A percentile compares a stretch with the other conserved stretches of the same genome.
Evolutionary conservation across 768 basidiomycete species (phyloP).

Genomic region (Polyporus arcularius): DNA sequence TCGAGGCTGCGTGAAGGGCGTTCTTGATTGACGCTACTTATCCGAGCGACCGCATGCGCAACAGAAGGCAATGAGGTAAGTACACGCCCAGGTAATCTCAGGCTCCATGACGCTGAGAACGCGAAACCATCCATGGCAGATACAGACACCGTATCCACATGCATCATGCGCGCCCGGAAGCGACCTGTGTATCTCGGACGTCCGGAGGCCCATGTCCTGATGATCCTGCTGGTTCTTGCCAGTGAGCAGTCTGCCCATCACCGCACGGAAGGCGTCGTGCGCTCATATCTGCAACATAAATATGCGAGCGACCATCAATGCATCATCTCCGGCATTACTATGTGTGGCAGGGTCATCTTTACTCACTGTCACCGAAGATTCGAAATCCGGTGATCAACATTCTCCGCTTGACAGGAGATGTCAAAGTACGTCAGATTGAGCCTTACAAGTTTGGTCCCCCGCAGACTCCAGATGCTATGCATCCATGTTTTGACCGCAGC

Average conservation of each 20-base stretch:
- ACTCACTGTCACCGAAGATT: neutral
- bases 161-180: neutral
- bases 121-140: neutral
- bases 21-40: neutral
- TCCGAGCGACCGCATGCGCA: neutral
- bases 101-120: neutral
- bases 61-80: neutral
- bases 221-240: no score
- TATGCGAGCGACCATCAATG: no score
- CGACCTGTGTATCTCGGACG: neutral
- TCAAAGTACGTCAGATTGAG: neutral
- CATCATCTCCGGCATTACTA: no score
- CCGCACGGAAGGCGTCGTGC: neutral
- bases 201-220: neutral
- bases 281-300: no score
- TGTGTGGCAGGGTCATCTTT: neutral
- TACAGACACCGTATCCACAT: neutral
- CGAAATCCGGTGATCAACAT: neutral
- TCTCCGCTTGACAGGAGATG: conserved; percentile 1
- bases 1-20: neutral
- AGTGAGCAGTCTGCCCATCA: neutral
- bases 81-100: neutral
- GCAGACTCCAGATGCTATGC: neutral
- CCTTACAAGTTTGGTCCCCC: neutral
- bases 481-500: neutral